These are phyloP conservation scores for Arthrobotrys pseudoclavata DNA, from an alignment of 2,329 filamentous ascomycete species.

Conservation along the genomic window DNA sequence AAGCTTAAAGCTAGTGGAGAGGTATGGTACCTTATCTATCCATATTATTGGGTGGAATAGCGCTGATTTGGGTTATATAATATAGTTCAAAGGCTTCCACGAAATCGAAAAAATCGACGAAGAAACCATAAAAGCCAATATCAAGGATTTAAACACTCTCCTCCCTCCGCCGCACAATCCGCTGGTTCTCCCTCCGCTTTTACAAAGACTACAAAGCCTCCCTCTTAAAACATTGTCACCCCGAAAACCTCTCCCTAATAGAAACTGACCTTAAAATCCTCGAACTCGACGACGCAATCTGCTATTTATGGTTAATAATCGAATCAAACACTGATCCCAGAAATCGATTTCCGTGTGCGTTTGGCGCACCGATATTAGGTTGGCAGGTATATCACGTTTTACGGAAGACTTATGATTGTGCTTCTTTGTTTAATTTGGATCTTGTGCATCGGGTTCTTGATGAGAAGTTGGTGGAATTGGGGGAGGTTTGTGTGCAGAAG, in stretches of 20 bases:
- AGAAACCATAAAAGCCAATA: background rate
- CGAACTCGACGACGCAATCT: background rate
- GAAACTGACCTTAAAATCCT: no score
- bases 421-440: no score
- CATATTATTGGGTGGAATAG: no score
- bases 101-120: background rate
- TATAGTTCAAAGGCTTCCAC: background rate
- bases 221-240: no score
- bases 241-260: no score
- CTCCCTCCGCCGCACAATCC: no score
- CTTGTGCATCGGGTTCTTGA: background rate
- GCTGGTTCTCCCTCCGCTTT: no score
- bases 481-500: background rate
- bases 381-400: no score
- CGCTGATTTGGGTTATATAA: background rate
- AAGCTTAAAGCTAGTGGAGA: background rate
- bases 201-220: no score
- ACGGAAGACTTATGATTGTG: no score
- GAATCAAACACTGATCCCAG: background rate
- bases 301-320: background rate
- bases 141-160: no score
- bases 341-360: background rate
- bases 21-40: background rate
- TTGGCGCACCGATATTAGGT: background rate
- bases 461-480: background rate